Evolutionary conservation across 352 stramenopile genomes (phyloP).

Genomic region (Halophytophthora polymorphica): DNA sequence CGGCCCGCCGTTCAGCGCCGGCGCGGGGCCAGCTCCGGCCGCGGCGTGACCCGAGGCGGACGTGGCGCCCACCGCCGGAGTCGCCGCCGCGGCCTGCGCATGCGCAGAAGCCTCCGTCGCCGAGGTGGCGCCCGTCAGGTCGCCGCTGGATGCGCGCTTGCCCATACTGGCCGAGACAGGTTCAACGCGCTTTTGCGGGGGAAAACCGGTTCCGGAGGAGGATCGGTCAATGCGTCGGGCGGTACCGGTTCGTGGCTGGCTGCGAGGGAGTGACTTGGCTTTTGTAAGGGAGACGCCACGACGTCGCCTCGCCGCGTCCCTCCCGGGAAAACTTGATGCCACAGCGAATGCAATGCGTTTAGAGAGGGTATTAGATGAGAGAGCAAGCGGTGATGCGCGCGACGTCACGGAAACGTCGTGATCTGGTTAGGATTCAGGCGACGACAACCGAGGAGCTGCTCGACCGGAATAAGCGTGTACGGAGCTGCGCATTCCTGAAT

Average conservation of each 20-base stretch:
- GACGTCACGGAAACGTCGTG: neutral
- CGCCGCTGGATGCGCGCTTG: constrained; percentile 1
- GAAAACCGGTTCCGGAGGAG: constrained; percentile 31
- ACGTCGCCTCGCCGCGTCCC: constrained; percentile 6
- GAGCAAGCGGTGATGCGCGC: neutral
- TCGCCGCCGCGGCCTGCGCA: neutral
- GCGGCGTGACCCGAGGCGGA: constrained; percentile 4
- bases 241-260: too few species aligned
- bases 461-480: too few species aligned
- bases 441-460: constrained; percentile 4
- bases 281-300: neutral
- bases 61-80: neutral
- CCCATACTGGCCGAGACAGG: constrained; percentile 11
- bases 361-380: too few species aligned
- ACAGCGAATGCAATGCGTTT: too few species aligned
- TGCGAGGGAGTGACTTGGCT: too few species aligned
- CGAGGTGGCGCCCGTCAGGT: neutral
- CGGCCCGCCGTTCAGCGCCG: constrained; percentile 21
- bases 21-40: constrained; percentile 2
- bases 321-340: too few species aligned
- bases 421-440: constrained; percentile 9
- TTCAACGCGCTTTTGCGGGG: constrained; percentile 8
- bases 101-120: neutral
- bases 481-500: neutral
- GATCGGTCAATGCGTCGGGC: constrained; percentile 1